Evolutionary conservation across 805 yeast genomes (phyloP), one percentile per base, ranked within the genome.

Genomic region (Lachancea quebecensis): DNA sequence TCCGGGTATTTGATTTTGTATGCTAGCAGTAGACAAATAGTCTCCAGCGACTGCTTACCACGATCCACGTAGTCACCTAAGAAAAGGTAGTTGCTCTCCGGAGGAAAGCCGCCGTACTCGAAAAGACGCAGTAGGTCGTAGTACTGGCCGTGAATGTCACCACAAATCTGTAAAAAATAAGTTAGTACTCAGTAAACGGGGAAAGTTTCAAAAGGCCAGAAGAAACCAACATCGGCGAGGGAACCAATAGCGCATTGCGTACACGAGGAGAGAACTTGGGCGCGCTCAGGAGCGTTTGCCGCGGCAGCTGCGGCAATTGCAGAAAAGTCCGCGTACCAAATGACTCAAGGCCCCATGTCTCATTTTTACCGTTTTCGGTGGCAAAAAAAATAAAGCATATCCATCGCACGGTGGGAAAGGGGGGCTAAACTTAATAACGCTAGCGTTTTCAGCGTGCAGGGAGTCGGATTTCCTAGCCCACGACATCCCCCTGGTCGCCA

Each of bases 51-150:
- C 73, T 93, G 98, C 66, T 90, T 89, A 62, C 99, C 99, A 75
- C 99, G 84, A 73, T 91, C 99, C 55, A 91, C 99, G 64, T 91
- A 91, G 74, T 91, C 99, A 55, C 99, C 99, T 49, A 91, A 71
- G 65, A 91, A 91, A 59, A 91, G 73, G 71, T 91, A 91, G 72
- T 91, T 91, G 15, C 98, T 95, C 67, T 93, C 98, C 10, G 99
- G 99, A 1, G 99, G 99, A 75, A 93, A 91, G 2, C 98, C 99
- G 59, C 99, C 98, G 64, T 91, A 91, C 72, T 93, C 98, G 61
- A 91, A 91, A 58, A 91, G 78, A 69, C 99, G 84, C 65, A 91
- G 77, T 59, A 91, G 78, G 69, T 91, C 99, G 65, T 91, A 91
- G 70, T 93, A 91, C 71, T 91, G 99, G 47, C 99, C 99, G 68